Base-by-base conservation (phyloP, 352 stramenopile genomes). In the Thraustotheca clavata region DNA sequence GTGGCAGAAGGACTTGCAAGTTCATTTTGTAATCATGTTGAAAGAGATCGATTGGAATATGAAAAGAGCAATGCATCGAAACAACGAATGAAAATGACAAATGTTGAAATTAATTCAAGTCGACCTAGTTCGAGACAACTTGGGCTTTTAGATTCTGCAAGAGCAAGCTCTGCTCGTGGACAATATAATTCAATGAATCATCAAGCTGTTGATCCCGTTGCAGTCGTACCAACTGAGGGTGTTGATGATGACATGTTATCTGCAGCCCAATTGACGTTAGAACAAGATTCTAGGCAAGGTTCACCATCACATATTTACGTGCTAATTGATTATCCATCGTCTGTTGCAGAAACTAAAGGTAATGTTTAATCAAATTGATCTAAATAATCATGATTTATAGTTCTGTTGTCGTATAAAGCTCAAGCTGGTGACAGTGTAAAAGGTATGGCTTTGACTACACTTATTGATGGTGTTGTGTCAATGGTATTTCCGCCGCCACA, bases 381-480 rank as follows among this genome's bases (percentile, higher is more conserved):
- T 63, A 54, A 43, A 5, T 57, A 1, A 8, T 50, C 16, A 26
- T 22, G 2, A 48, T 60, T 39, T 67, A 36, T 39, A 65, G 57
- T 40, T n/a, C 31, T 65, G 27, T 22, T 65, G 11, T 46, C 57
- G 8, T 38, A 54, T 26, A 65, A 54, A n/a, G 35, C 27, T n/a
- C 35, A 26, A n/a, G 9, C 9, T 27, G 11, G 18, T 31, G 43
- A 52, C 14, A 31, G 43, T 24, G 29, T 46, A 4, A 31, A 49
- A n/a, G 43, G 26, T 9, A 49, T 79, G 1, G 72, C 81, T 1
- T 36, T 87, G 4, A 52, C 87, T 1, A 75, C 78, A 4, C 61
- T 91, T 14, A 73, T 91, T 12, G 82, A 91, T 29, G 77, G 82
- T 4, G 62, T 80, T 2, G 29, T 91, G 5, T 36, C 87, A 12